Evolutionary conservation across 768 basidiomycete species (phyloP).

Genomic region (Hirschioporus abietinus): DNA sequence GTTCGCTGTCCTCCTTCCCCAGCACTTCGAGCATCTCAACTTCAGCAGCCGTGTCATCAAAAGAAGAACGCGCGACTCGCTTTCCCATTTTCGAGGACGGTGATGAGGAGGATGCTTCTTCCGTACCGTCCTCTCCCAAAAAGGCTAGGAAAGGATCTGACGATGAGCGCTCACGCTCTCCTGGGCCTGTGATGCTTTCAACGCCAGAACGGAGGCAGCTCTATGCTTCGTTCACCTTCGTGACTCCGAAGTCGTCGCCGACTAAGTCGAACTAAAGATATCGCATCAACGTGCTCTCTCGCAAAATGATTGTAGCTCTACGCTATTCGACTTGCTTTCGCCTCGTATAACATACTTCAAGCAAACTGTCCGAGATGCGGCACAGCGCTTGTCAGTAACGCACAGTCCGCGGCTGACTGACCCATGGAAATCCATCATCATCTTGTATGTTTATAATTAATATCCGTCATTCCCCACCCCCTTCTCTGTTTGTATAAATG

Average conservation of each 20-base stretch:
- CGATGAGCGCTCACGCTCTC: not conserved
- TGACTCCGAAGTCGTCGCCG: constrained; percentile 40
- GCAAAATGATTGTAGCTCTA: not conserved
- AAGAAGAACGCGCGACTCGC: not conserved
- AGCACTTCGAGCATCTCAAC: not conserved
- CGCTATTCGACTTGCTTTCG: too few relatives aligned
- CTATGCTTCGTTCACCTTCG: constrained; percentile 75
- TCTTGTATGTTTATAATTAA: not conserved
- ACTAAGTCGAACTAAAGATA: not conserved
- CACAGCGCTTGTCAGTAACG: too few relatives aligned
- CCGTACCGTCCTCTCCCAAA: not conserved
- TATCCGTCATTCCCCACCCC: not conserved
- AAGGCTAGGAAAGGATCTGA: not conserved
- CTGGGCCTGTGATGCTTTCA: constrained; percentile 40
- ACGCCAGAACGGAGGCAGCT: constrained; percentile 72
- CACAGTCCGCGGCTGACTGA: too few relatives aligned
- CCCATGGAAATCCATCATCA: not conserved
- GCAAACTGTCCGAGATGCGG: too few relatives aligned
- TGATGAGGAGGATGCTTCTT: not conserved
- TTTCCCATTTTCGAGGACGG: not conserved
- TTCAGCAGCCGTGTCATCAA: not conserved
- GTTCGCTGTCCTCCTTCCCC: not conserved
- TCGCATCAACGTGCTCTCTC: too few relatives aligned
- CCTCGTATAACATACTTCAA: too few relatives aligned
- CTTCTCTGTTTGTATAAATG: not conserved